These are phyloP conservation scores for Digitaria exilis DNA, from an alignment of 202 grass and related monocot genomes.

Conservation along the genomic window DNA sequence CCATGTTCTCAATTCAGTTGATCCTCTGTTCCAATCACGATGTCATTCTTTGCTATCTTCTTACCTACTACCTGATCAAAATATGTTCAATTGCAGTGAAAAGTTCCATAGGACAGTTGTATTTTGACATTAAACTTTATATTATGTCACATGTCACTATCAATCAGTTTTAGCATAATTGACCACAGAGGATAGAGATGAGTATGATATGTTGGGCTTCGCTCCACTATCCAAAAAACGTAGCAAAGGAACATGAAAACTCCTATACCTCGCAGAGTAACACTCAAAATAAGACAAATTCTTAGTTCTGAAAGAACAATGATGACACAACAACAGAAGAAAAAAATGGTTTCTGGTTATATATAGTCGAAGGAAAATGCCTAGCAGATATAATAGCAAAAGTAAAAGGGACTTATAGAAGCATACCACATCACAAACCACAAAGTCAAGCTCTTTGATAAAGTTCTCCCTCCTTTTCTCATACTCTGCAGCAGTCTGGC, in stretches of 20 bases:
- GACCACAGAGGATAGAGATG: background rate
- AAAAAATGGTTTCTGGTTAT: background rate
- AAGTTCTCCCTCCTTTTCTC: constrained; percentile 89
- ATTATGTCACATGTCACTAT: constrained; percentile 1
- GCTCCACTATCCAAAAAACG: constrained; percentile 21
- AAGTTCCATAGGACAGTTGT: background rate
- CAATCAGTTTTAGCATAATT: constrained; percentile 5
- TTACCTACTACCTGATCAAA: background rate
- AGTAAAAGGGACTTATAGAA: constrained; percentile 33
- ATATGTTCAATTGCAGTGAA: constrained; percentile 2
- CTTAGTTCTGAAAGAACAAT: constrained; percentile 1
- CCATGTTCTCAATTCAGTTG: background rate
- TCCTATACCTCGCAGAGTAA: background rate
- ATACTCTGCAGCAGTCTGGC: constrained; percentile 84
- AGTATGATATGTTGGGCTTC: background rate
- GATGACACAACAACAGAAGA: background rate
- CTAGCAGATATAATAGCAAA: constrained; percentile 8
- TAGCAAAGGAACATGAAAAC: constrained; percentile 8
- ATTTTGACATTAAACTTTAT: background rate
- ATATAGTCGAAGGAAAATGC: constrained; percentile 18
- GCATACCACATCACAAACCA: constrained; percentile 89
- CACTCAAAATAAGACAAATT: constrained; percentile 17
- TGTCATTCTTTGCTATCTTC: background rate
- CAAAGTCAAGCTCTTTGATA: constrained; percentile 94
- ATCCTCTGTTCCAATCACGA: constrained; percentile 1